Evolutionary conservation across 2,329 filamentous ascomycete genomes (phyloP), one percentile per base, ranked within the genome.

Genomic region (Venturia nashicola): DNA sequence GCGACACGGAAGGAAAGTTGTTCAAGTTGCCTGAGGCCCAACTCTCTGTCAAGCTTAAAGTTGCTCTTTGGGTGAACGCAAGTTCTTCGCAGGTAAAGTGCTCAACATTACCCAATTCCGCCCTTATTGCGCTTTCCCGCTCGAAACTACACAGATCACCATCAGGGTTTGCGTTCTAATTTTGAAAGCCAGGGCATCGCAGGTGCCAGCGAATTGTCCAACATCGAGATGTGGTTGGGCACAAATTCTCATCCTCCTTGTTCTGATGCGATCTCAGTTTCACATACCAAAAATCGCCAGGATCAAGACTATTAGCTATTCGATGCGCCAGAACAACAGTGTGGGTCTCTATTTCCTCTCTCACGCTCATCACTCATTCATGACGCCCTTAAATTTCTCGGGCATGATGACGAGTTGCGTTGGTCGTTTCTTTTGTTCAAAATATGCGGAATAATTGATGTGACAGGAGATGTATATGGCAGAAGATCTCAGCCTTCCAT

Each of bases 251-350:
- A 60, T 44, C 2, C 43, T 51, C 43, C 27, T 27, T 46, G 43
- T 62, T 62, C 61, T 54, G 44, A 42, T 23, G 61, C 40, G 44
- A 54, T 5, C 61, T 43, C n/a, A 27, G 61, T 62, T 62, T 62
- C 46, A 48, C n/a, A 16, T 34, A 20, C 11, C 20, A 16, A 43
- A 18, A 60, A 42, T 11, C 6, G 36, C 59, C 20, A 60, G 36
- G 51, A 36, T 57, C 59, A 27, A n/a, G 59, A 60, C 11, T 7
- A 60, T 14, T 39, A 57, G 4, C 51, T 36, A 36, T 57, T 36
- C 27, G 27, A 57, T 36, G 32, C 32, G 32, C 51, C 32, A 44
- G n/a, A 60, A 23, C 27, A 43, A 23, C 59, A 44, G 39, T 7
- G 14, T 34, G 18, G 39, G 14, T 18, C 34, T 18, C 20, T 11